These are phyloP conservation scores for Phytophthora constricta DNA, from an alignment of 352 stramenopile species.

Conservation along the genomic window DNA sequence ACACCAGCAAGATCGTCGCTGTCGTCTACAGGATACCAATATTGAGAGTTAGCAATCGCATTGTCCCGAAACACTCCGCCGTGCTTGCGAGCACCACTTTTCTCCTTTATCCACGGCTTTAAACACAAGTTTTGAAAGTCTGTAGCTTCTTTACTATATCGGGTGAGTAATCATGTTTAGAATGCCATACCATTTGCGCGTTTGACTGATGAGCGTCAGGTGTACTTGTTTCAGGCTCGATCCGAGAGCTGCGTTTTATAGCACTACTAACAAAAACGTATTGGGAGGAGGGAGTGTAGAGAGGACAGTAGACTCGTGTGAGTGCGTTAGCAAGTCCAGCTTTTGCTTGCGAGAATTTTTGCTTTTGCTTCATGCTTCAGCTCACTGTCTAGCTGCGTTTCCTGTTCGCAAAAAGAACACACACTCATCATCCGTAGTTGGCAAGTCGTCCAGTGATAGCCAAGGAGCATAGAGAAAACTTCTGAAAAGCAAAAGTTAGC, in stretches of 20 bases:
- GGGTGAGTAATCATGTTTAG: not conserved
- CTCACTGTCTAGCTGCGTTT: not conserved
- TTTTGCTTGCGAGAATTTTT: not conserved
- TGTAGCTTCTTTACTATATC: not conserved
- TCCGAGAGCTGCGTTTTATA: not conserved
- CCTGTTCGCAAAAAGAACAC: not conserved
- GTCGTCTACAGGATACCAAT: no score
- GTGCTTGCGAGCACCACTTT: no score
- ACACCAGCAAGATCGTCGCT: no score
- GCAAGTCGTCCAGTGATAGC: not conserved
- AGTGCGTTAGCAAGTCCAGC: not conserved
- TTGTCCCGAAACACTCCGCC: no score
- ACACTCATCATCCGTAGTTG: not conserved
- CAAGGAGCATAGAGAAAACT: slow-evolving; percentile 1
- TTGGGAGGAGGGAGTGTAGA: not conserved
- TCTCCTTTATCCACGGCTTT: not conserved
- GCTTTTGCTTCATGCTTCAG: not conserved
- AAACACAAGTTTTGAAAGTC: not conserved
- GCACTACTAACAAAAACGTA: not conserved
- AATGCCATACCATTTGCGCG: not conserved
- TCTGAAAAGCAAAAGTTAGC: not conserved
- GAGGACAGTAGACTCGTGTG: not conserved
- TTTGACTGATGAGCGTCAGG: not conserved
- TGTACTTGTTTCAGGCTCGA: not conserved
- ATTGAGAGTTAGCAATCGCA: no score